Percentiles rank a stretch among this genome's conserved stretches.
These are phyloP conservation scores for Jaltomata sinuosa DNA, from an alignment of 257 asterid genomes.

Conservation along the genomic window DNA sequence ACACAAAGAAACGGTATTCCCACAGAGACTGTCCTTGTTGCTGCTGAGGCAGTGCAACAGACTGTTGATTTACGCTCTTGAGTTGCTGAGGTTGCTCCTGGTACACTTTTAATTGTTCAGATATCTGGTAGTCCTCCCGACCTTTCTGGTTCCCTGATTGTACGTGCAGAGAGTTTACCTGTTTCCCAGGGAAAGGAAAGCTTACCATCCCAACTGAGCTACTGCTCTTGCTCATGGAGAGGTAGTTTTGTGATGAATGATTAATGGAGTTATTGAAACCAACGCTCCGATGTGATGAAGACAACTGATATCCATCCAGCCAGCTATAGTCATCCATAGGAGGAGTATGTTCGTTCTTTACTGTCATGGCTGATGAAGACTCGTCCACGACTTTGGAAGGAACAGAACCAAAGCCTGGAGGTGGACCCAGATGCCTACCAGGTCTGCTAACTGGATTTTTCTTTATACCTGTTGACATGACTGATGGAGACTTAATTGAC, in stretches of 20 bases:
- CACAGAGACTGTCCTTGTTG: conserved; percentile 72
- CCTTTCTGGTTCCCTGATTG: conserved; percentile 46
- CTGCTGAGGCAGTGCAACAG: conserved; percentile 47
- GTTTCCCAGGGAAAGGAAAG: conserved; percentile 92
- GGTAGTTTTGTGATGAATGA: conserved; percentile 31
- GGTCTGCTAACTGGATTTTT: conserved; percentile 89
- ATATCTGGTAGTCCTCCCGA: conserved; percentile 43
- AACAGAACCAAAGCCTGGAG: conserved; percentile 91
- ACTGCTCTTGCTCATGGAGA: conserved; percentile 29
- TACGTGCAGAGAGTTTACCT: conserved; percentile 30
- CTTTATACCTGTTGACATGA: conserved; percentile 49
- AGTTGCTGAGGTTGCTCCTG: conserved; percentile 60
- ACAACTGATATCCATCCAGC: conserved; percentile 75
- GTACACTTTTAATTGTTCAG: conserved; percentile 41
- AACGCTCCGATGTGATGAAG: conserved; percentile 41
- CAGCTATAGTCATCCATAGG: conserved; percentile 80
- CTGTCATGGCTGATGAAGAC: conserved; percentile 22
- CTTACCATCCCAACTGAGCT: conserved; percentile 35
- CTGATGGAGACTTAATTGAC: conserved; percentile 34
- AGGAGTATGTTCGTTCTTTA: conserved; percentile 34
- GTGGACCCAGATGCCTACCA: conserved; percentile 83
- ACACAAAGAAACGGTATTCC: conserved; percentile 66
- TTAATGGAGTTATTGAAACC: conserved; percentile 41
- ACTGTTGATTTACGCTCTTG: conserved; percentile 49
- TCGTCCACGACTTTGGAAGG: conserved; percentile 59